A percentile compares a stretch with the other conserved stretches of the same genome.
phyloP scores from a whole-genome alignment of 768 basidiomycete genomes.

The Auriculariales sp. region DNA sequence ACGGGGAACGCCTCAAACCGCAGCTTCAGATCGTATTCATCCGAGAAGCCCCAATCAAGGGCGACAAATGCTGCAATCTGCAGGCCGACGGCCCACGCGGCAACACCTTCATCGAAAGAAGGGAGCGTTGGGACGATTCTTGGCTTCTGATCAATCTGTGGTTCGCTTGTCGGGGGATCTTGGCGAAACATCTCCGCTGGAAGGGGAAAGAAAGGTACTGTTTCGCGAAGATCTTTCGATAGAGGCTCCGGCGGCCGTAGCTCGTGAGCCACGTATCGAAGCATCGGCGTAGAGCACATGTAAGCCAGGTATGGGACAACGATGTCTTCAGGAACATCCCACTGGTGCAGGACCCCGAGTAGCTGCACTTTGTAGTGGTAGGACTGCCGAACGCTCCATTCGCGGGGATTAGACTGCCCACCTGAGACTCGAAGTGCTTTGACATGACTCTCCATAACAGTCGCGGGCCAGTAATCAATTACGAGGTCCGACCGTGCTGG shows the following conservation, averaged over 20 bases:
- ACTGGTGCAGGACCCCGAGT: conserved; percentile 37
- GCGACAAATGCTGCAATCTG: conserved; percentile 54
- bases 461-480: conserved; percentile 64
- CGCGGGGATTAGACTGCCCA: conserved; percentile 9
- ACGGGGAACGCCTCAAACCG: conserved; percentile 21
- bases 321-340: conserved; percentile 35
- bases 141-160: neutral
- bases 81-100: conserved; percentile 54
- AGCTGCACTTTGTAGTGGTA: conserved; percentile 53
- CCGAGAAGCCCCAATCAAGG: conserved; percentile 55
- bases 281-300: conserved; percentile 31
- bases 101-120: conserved; percentile 27
- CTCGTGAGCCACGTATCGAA: conserved; percentile 31
- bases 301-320: conserved; percentile 69
- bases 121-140: neutral
- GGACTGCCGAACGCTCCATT: conserved; percentile 38
- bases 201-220: neutral
- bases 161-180: neutral
- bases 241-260: neutral
- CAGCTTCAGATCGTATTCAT: conserved; percentile 39
- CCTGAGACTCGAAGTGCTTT: conserved; percentile 18
- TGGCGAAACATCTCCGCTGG: no score
- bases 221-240: neutral
- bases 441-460: conserved; percentile 44
- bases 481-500: conserved; percentile 20